Evolutionary conservation across 2,329 filamentous ascomycete species (phyloP).

Genomic region (Fusarium circinatum): DNA sequence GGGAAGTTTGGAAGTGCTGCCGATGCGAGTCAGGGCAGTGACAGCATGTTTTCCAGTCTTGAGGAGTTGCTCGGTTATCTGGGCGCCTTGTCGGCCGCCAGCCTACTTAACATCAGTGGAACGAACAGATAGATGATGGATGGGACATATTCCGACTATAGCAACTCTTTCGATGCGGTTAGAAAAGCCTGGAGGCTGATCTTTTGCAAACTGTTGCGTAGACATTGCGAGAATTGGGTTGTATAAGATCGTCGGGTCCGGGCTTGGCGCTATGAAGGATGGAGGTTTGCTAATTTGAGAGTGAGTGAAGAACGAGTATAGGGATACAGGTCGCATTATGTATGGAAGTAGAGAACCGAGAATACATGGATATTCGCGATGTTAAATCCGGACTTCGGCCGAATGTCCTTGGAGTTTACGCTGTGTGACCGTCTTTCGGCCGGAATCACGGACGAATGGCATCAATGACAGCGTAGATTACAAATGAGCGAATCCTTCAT

Average conservation of each 20-base stretch:
- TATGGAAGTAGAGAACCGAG: not conserved
- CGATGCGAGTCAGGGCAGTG: constrained; percentile 60
- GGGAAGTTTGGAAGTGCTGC: constrained; percentile 53
- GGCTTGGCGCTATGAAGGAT: too few species aligned
- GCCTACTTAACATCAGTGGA: constrained; percentile 36
- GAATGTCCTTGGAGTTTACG: not conserved
- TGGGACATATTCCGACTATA: constrained; percentile 54
- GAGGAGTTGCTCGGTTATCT: constrained; percentile 53
- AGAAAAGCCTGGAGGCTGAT: not conserved
- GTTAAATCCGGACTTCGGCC: constrained; percentile 13
- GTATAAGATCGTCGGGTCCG: too few species aligned
- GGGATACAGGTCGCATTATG: not conserved
- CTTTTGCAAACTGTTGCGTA: not conserved
- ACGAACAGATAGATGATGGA: accelerated
- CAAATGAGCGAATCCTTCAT: not conserved
- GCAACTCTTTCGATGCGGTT: constrained; percentile 46
- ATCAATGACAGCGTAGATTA: not conserved
- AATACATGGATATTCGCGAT: not conserved
- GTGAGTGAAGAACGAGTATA: accelerated
- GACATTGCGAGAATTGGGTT: not conserved
- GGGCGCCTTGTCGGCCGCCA: constrained; percentile 51
- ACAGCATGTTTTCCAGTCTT: constrained; percentile 58
- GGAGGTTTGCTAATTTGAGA: too few species aligned
- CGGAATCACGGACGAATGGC: not conserved
- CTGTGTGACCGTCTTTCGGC: not conserved